These are phyloP conservation scores for Coriaria nepalensis DNA, from an alignment of 306 rosid genomes.

Conservation along the genomic window DNA sequence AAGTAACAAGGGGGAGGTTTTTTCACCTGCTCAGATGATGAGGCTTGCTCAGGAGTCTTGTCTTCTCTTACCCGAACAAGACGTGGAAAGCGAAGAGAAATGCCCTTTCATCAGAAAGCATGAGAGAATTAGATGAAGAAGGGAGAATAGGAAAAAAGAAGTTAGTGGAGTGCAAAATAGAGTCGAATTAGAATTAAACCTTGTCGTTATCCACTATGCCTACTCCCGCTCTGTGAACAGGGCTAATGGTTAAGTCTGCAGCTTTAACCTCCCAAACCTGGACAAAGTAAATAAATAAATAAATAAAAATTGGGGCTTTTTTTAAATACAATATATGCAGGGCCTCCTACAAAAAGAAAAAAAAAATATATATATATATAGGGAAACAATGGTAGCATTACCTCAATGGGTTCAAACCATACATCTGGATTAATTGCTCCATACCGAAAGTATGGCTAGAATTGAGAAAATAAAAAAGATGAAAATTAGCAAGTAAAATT, in stretches of 20 bases:
- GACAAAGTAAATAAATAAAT: too few species aligned
- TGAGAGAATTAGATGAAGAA: slow-evolving; percentile 11
- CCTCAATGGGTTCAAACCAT: slow-evolving; percentile 91
- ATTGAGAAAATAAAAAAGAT: slow-evolving; percentile 11
- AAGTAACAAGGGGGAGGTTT: slow-evolving; percentile 1
- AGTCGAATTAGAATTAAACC: slow-evolving; percentile 28
- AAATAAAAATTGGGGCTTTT: too few species aligned
- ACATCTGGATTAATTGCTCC: slow-evolving; percentile 76
- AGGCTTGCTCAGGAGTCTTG: slow-evolving; percentile 72
- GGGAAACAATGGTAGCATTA: slow-evolving; percentile 14
- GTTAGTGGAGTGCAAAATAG: slow-evolving; percentile 4
- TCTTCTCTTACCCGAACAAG: slow-evolving; percentile 67
- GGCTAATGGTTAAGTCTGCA: slow-evolving; percentile 91
- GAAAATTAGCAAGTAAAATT: slow-evolving; percentile 11
- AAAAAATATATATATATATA: too few species aligned
- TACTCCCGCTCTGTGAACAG: slow-evolving; percentile 79
- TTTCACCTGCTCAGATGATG: slow-evolving; percentile 71
- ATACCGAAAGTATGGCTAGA: slow-evolving; percentile 60
- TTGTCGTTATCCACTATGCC: slow-evolving; percentile 65
- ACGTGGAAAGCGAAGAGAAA: slow-evolving; percentile 89
- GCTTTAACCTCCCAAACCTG: slow-evolving; percentile 99
- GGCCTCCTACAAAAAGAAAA: too few species aligned
- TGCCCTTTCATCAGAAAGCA: slow-evolving; percentile 35
- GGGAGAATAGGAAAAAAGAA: slow-evolving; percentile 1
- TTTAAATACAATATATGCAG: too few species aligned